Base-by-base conservation (phyloP, 208 protist genomes). In the Leishmania braziliensis region DNA sequence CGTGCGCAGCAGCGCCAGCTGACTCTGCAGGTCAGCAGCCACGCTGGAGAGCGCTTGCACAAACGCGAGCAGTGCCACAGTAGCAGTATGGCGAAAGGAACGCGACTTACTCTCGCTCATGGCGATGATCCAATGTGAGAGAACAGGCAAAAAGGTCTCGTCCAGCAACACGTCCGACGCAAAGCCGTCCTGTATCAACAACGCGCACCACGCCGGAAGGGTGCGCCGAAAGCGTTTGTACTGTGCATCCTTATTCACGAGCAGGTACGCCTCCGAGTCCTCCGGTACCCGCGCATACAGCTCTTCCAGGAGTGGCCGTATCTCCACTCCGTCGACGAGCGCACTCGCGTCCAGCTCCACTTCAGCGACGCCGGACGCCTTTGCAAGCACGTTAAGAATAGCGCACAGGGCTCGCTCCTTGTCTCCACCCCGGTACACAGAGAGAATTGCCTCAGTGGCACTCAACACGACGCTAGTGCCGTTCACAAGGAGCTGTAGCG, bases 31-130 rank as follows among this genome's bases (percentile, higher is more conserved):
- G 54, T 89, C 74, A 9, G 75, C 84, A 26, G 89, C 85, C 9
- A 95, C 69, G n/a, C 82, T 78, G 74, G 90, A 95, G 29, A 98
- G 88, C n/a, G 89, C 91, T n/a, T 94, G 81, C 53, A 96, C 82
- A 78, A 97, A 84, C 51, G 87, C 84, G 18, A 97, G 84, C 14
- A 97, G 68, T 39, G 90, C 88, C 10, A 92, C 85, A 16, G 92
- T 95, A 9, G 93, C 86, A 12, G 95, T 97, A 86, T 98, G 95
- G 43, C 95, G 94, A 74, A 97, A 97, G 48, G 88, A 84, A 18
- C 95, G 87, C 39, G 88, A 90, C 86, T 96, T 98, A 85, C 95
- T 97, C 85, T 97, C 95, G 75, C 88, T 93, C 93, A 98, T 98
- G 46, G 91, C 89, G 14, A 96, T 84, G 26, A 97, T n/a, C 94